Conservation (phyloP, 1,139 yeast species). For the Candida pseudocylindracea region DNA sequence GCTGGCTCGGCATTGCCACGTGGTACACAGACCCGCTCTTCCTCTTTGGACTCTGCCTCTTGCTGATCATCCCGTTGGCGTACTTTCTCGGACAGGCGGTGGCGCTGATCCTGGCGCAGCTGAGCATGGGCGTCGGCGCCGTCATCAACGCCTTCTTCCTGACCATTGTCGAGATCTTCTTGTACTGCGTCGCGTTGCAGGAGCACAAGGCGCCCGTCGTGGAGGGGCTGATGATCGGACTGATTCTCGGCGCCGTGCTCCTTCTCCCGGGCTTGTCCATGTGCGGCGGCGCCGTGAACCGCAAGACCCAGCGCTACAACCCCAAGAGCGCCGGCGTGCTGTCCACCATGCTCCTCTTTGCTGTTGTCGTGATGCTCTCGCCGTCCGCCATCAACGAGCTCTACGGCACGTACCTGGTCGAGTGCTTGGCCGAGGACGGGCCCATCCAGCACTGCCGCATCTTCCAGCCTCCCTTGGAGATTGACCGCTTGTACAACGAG, state of each 20-base stretch:
- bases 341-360: slow-evolving; percentile 83
- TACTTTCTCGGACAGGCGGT: slow-evolving; percentile 97
- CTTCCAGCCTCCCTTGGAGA: slow-evolving; percentile 48
- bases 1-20: slow-evolving; percentile 19
- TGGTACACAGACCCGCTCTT: slow-evolving; percentile 37
- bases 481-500: slow-evolving; percentile 38
- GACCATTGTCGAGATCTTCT: slow-evolving; percentile 78
- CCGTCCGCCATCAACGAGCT: slow-evolving; percentile 84
- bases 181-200: slow-evolving; percentile 76
- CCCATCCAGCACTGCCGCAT: slow-evolving; percentile 30
- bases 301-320: slow-evolving; percentile 87
- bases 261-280: slow-evolving; percentile 84
- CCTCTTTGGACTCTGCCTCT: slow-evolving; percentile 54
- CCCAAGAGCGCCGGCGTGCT: slow-evolving; percentile 96
- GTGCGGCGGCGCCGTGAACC: slow-evolving; percentile 87
- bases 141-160: slow-evolving; percentile 96
- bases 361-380: slow-evolving; percentile 79
- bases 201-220: slow-evolving; percentile 79
- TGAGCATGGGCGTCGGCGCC: slow-evolving; percentile 99
- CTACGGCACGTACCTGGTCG: slow-evolving; percentile 51
- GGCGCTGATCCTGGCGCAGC: slow-evolving; percentile 94
- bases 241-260: slow-evolving; percentile 79
- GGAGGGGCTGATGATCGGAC: slow-evolving; percentile 95
- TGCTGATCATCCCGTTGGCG: slow-evolving; percentile 82
- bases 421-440: slow-evolving; percentile 21